phyloP scores from a whole-genome alignment of 2,329 filamentous ascomycete genomes.

The Chaetomium sp. region DNA sequence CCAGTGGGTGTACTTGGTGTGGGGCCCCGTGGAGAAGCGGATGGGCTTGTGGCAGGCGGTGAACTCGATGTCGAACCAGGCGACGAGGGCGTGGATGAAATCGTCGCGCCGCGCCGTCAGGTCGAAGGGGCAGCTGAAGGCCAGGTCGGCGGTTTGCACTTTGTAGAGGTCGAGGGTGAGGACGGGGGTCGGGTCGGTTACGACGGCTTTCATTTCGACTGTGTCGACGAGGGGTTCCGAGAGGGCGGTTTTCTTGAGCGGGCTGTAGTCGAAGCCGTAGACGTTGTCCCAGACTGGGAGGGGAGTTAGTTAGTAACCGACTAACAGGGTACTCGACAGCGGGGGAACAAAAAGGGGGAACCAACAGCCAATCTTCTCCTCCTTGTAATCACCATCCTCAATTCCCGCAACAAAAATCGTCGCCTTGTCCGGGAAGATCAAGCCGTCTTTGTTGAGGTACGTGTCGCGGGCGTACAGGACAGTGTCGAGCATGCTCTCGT shows the following conservation, averaged over 20 bases:
- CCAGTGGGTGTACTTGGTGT: constrained; percentile 99
- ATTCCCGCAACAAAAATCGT: constrained; percentile 96
- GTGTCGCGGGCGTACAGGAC: constrained; percentile 93
- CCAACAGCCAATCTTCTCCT: constrained; percentile 99
- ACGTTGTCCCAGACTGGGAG: constrained; percentile 98
- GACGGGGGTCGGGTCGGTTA: constrained; percentile 81
- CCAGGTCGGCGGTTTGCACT: constrained; percentile 73
- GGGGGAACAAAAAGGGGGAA: constrained; percentile 13
- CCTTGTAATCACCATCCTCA: constrained; percentile 98
- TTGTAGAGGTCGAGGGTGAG: constrained; percentile 91
- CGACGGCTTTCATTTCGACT: constrained; percentile 93
- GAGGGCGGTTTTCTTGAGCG: constrained; percentile 87
- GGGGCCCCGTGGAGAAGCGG: constrained; percentile 91
- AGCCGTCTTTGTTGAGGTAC: constrained; percentile 77
- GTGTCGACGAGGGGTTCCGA: constrained; percentile 96
- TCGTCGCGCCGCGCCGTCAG: constrained; percentile 77
- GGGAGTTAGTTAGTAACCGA: neutral
- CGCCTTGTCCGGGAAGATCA: constrained; percentile 98
- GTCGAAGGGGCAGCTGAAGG: constrained; percentile 73
- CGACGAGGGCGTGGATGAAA: constrained; percentile 92
- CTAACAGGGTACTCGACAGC: too few relatives aligned
- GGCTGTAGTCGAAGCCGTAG: constrained; percentile 94
- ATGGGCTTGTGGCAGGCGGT: constrained; percentile 97
- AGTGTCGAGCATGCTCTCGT: constrained; percentile 98
- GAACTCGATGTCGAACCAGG: constrained; percentile 99